Evolutionary conservation across 805 yeast species (phyloP).

Genomic region (Kluyveromyces nonfermentans): DNA sequence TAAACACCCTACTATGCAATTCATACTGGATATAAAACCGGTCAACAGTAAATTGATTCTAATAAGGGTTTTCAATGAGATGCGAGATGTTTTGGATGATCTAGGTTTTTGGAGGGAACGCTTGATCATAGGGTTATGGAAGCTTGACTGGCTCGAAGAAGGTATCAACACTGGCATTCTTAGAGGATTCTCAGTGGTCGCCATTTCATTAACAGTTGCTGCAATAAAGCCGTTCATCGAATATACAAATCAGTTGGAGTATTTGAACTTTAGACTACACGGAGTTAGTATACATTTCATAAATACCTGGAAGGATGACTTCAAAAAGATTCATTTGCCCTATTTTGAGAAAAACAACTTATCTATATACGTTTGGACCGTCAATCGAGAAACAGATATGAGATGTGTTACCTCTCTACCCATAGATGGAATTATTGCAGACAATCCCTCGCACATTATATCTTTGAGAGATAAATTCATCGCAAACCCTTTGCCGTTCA

Average conservation of each 20-base stretch:
- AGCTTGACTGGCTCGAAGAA: slow-evolving; percentile 35
- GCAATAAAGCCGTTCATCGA: slow-evolving; percentile 26
- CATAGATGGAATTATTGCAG: slow-evolving; percentile 26
- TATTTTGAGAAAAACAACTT: slow-evolving; percentile 26
- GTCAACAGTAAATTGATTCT: slow-evolving; percentile 37
- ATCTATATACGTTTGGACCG: slow-evolving; percentile 44
- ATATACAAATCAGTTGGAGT: slow-evolving; percentile 31
- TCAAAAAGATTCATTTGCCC: slow-evolving; percentile 21
- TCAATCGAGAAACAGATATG: slow-evolving; percentile 32
- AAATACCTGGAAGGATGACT: slow-evolving; percentile 38
- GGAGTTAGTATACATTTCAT: slow-evolving; percentile 44
- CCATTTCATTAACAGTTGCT: slow-evolving; percentile 29
- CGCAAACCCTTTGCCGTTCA: slow-evolving; percentile 4
- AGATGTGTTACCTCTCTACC: slow-evolving; percentile 22
- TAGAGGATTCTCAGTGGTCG: slow-evolving; percentile 28
- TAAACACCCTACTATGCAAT: slow-evolving; percentile 24
- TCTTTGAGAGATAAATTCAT: neutral
- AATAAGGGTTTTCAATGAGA: slow-evolving; percentile 30
- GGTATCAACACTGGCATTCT: slow-evolving; percentile 34
- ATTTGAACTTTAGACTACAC: slow-evolving; percentile 40
- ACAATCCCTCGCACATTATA: slow-evolving; percentile 15
- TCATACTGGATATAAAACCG: slow-evolving; percentile 47
- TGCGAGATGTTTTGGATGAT: slow-evolving; percentile 33
- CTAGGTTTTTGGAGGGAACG: slow-evolving; percentile 35
- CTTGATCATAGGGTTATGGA: slow-evolving; percentile 47